Evolutionary conservation across 1,284 basidiomycete genomes (phyloP).

Genomic region (Paramarasmius palmivorus): DNA sequence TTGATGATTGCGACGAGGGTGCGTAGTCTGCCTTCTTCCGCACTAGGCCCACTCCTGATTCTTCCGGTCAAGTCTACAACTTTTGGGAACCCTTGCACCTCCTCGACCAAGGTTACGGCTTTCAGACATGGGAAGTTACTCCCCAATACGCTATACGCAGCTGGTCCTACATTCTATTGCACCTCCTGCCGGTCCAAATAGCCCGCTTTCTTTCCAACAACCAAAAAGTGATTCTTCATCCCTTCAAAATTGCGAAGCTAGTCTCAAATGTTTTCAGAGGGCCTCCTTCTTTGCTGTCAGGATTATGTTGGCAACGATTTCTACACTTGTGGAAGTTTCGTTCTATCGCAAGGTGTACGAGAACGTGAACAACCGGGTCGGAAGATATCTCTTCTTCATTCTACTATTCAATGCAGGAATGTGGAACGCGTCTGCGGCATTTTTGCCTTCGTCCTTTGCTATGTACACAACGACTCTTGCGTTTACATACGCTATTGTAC

Average conservation of each 20-base stretch:
- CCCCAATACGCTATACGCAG: constrained; percentile 89
- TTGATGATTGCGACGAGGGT: constrained; percentile 98
- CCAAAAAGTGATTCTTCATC: constrained; percentile 48
- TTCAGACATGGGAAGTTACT: constrained; percentile 98
- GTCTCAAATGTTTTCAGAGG: constrained; percentile 47
- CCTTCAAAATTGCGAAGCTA: constrained; percentile 3
- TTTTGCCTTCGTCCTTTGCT: constrained; percentile 92
- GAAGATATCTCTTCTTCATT: constrained; percentile 88
- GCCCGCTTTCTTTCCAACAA: constrained; percentile 38
- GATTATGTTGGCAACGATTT: constrained; percentile 75
- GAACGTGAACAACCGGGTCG: constrained; percentile 85
- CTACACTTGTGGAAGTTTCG: constrained; percentile 79
- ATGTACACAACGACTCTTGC: constrained; percentile 91
- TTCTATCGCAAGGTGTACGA: constrained; percentile 85
- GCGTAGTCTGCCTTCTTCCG: constrained; percentile 17
- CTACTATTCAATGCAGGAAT: constrained; percentile 88
- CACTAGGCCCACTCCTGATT: constrained; percentile 10
- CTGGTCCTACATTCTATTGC: constrained; percentile 90
- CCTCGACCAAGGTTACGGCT: constrained; percentile 79
- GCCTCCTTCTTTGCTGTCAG: constrained; percentile 89
- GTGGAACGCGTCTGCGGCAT: constrained; percentile 89
- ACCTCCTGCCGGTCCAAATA: constrained; percentile 59
- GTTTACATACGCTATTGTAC: constrained; percentile 75
- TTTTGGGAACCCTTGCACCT: constrained; percentile 99
- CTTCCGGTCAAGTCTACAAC: constrained; percentile 76